Percentiles rank a stretch among this genome's conserved stretches.
Conservation (phyloP, 208 protist species). For the Crithidia brevicula region DNA sequence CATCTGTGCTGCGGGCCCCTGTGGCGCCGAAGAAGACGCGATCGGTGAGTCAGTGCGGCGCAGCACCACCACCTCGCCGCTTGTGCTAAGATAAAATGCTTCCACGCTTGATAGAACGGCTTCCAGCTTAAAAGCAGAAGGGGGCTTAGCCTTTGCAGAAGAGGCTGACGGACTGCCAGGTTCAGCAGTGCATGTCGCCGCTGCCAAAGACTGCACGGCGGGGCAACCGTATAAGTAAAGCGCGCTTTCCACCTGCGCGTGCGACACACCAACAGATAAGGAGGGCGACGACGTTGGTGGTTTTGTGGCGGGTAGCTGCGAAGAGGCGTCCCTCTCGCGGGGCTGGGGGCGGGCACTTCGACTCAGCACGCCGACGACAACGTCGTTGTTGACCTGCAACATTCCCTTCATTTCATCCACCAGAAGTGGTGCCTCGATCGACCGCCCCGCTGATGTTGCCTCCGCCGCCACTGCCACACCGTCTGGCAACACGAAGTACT, state of each 20-base stretch:
- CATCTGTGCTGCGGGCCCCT: no score
- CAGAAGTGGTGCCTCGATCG: not conserved
- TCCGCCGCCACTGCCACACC: not conserved
- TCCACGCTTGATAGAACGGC: slow-evolving; percentile 44
- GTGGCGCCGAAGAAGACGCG: no score
- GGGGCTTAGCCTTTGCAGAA: not conserved
- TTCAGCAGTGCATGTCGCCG: not conserved
- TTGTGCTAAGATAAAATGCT: slow-evolving; percentile 56
- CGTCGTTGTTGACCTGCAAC: slow-evolving; percentile 57
- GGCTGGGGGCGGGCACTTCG: not conserved
- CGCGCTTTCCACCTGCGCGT: not conserved
- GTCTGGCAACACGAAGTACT: slow-evolving; percentile 6
- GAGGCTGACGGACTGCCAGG: not conserved
- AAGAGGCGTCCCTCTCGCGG: not conserved
- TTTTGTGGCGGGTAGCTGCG: not conserved
- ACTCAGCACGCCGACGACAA: slow-evolving; percentile 47
- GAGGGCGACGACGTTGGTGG: not conserved
- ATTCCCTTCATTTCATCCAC: slow-evolving; percentile 29
- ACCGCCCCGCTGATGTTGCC: not conserved
- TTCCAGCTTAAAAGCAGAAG: slow-evolving; percentile 50
- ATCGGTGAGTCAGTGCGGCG: not conserved
- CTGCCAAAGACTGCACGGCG: slow-evolving; percentile 40
- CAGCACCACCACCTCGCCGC: slow-evolving; percentile 62
- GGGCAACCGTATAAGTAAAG: slow-evolving; percentile 70
- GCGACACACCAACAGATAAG: not conserved